Evolutionary conservation across 257 asterid genomes (phyloP), one percentile per base, ranked within the genome.

Genomic region (Nemophila menziesii): DNA sequence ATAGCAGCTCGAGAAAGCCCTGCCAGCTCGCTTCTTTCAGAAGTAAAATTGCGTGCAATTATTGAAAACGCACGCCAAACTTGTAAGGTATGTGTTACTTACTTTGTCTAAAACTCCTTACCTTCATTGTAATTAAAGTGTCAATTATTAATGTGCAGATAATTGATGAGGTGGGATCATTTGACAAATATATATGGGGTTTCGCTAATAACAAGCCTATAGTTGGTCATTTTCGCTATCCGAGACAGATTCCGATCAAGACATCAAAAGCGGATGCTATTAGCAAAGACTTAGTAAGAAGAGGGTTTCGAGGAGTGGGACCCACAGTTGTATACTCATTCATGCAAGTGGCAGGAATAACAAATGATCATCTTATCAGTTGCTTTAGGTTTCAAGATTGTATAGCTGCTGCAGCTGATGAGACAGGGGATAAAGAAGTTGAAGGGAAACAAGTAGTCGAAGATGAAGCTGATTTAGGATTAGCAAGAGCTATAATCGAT

Each of bases 301-400:
- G 98, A 70, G 98, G 96, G 22, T 81, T 89, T 18, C 82, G 95
- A 33, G 96, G 98, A 49, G 93, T 84, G 11, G 98, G 96, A 5
- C 93, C 94, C 11, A 89, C 96, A n/a, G 96, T 77, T 0, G 77
- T 80, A 33, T 84, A 89, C 77, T 84, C 98, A 1, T 89, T 89
- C 56, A 89, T 89, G 96, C 98, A 89, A 64, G 94, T 60, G 16
- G 77, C 82, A 37, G 98, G 98, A 54, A 68, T 89, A 15, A 81
- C 96, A 26, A 85, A 84, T n/a, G 98, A 89, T 59, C 98, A 89
- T 63, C 87, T 89, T 52, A 56, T 68, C 62, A 78, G 66, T 48
- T 89, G 98, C 68, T 89, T 76, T 85, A 68, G 93, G 66, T 75
- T 70, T 52, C 73, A 58, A 17, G 92, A 84, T 9, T 89, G 96